Conservation (phyloP, 768 basidiomycete genomes). For the Amanita jacksonii region DNA sequence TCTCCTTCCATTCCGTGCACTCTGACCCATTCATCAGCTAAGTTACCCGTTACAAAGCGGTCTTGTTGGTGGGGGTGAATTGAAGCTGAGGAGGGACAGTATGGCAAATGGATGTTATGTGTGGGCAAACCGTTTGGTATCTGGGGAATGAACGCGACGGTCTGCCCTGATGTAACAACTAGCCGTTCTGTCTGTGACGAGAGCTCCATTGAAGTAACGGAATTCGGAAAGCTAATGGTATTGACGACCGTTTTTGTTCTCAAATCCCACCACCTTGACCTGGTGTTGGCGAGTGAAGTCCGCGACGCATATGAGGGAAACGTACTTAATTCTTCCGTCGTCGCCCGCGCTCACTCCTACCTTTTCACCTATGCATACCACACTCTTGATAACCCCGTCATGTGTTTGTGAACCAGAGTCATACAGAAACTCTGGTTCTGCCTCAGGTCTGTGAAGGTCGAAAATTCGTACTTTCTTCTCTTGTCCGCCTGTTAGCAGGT, state of each 20-base stretch:
- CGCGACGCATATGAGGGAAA: not conserved
- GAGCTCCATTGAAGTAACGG: conserved; percentile 92
- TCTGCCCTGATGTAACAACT: conserved; percentile 86
- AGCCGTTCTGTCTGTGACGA: conserved; percentile 73
- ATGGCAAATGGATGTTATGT: conserved; percentile 71
- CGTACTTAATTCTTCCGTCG: conserved; percentile 83
- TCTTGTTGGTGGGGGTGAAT: conserved; percentile 86
- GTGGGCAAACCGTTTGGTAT: conserved; percentile 54
- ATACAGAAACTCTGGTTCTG: conserved; percentile 73
- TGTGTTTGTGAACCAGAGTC: conserved; percentile 59
- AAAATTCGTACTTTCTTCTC: conserved; percentile 98
- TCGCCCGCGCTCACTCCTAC: conserved; percentile 87
- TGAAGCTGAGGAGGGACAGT: conserved; percentile 89
- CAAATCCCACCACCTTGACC: conserved; percentile 90
- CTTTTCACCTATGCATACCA: conserved; percentile 87
- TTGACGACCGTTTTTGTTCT: conserved; percentile 67
- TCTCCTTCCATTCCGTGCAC: conserved; percentile 86
- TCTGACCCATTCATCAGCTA: conserved; percentile 92
- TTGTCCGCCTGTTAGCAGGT: conserved; percentile 85
- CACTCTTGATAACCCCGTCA: conserved; percentile 85
- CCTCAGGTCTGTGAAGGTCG: conserved; percentile 79
- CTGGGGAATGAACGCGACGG: conserved; percentile 84
- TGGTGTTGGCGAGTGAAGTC: conserved; percentile 9
- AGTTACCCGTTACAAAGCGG: conserved; percentile 87
- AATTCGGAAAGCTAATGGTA: conserved; percentile 59